These are phyloP conservation scores for Flagelloscypha sp. DNA, from an alignment of 768 basidiomycete species.

Conservation along the genomic window DNA sequence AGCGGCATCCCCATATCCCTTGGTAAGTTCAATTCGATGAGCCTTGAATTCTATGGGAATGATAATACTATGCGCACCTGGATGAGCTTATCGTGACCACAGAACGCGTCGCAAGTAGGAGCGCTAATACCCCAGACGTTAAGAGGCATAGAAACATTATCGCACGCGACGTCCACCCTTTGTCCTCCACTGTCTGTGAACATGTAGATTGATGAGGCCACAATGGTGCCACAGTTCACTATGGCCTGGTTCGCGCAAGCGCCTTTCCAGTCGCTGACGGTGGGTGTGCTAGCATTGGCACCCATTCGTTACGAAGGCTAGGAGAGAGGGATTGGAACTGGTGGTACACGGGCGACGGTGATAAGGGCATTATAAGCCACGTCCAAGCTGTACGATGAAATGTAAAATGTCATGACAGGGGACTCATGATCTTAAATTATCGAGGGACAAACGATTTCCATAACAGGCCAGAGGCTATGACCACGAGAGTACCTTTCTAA, in stretches of 20 bases:
- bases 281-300: slow-evolving; percentile 1
- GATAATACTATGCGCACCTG: slow-evolving; percentile 6
- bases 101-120: slow-evolving; percentile 4
- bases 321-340: no score
- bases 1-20: no score
- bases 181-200: no score
- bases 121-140: slow-evolving; percentile 9
- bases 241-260: slow-evolving; percentile 5
- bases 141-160: slow-evolving; percentile 1
- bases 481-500: no score
- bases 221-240: slow-evolving; percentile 3
- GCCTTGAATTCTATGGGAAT: neutral
- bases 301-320: no score
- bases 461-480: no score
- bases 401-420: no score
- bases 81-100: slow-evolving; percentile 4
- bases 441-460: no score
- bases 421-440: no score
- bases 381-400: no score
- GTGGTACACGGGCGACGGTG: no score
- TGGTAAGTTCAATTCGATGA: neutral
- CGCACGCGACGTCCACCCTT: slow-evolving; percentile 1
- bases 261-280: slow-evolving; percentile 5
- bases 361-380: no score
- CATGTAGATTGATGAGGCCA: slow-evolving; percentile 7